These are phyloP conservation scores for Aspergillus bertholletiae DNA, from an alignment of 495 filamentous ascomycete genomes.

Conservation along the genomic window DNA sequence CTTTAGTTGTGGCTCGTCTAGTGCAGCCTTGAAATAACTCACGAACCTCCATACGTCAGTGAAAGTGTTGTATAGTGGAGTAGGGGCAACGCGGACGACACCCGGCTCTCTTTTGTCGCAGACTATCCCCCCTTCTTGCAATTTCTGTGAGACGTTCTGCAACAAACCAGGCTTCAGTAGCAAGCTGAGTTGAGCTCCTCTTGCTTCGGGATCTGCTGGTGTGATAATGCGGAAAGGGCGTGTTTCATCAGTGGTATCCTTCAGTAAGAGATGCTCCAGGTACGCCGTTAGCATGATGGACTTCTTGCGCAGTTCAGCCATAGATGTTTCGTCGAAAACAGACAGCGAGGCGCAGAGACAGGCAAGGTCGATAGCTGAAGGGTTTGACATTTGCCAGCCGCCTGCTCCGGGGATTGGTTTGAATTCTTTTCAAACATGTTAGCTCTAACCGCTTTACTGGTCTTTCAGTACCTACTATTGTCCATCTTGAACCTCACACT, in stretches of 20 bases:
- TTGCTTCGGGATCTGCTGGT: conserved; percentile 60
- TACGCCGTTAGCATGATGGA: conserved; percentile 75
- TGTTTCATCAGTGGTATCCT: conserved; percentile 37
- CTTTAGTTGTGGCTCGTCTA: conserved; percentile 8
- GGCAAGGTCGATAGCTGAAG: conserved; percentile 55
- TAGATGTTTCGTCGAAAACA: conserved; percentile 71
- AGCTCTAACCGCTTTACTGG: conserved; percentile 2
- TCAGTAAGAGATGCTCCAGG: conserved; percentile 65
- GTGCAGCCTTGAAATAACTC: conserved; percentile 38
- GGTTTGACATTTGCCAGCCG: conserved; percentile 60
- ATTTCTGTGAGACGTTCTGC: conserved; percentile 60
- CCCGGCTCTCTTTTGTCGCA: conserved; percentile 90
- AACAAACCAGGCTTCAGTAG: conserved; percentile 65
- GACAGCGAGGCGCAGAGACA: conserved; percentile 71
- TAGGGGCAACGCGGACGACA: conserved; percentile 90
- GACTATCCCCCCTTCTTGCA: conserved; percentile 70
- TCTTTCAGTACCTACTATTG: conserved; percentile 42
- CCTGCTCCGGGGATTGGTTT: conserved; percentile 64
- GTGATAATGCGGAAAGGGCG: conserved; percentile 65
- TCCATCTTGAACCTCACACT: conserved; percentile 74
- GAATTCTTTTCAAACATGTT: conserved; percentile 49
- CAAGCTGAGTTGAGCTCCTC: conserved; percentile 88
- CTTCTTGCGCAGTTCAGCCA: conserved; percentile 66
- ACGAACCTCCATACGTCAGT: conserved; percentile 76
- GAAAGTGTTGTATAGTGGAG: conserved; percentile 85